Evolutionary conservation across 768 basidiomycete genomes (phyloP).

Genomic region (Tricholoma flavovirens): DNA sequence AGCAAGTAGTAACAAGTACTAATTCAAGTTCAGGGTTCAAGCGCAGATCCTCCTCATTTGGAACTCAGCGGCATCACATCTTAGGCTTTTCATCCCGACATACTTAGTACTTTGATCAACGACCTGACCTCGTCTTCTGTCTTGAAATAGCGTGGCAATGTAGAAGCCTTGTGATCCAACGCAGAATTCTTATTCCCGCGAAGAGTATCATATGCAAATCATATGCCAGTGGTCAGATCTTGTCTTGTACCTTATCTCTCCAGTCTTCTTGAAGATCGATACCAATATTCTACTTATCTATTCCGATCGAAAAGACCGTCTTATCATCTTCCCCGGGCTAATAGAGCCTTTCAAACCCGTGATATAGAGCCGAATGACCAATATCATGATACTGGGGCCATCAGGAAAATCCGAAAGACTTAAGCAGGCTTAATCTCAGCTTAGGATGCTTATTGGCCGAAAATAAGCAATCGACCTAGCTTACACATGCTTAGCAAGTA

Average conservation of each 20-base stretch:
- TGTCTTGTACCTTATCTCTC: not conserved
- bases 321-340: not conserved
- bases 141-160: not conserved
- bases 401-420: no score
- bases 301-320: no score
- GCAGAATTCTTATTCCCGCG: not conserved
- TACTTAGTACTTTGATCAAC: no score
- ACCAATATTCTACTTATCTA: no score
- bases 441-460: no score
- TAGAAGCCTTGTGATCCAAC: not conserved
- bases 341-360: no score
- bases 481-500: no score
- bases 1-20: no score
- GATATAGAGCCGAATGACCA: no score
- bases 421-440: no score
- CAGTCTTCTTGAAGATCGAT: not conserved
- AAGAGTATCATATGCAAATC: not conserved
- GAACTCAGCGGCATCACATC: not conserved
- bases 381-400: no score
- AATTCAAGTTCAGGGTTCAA: not conserved
- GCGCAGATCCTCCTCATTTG: not conserved
- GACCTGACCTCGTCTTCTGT: not conserved
- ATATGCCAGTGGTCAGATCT: not conserved
- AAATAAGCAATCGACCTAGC: no score
- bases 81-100: not conserved